These are phyloP conservation scores for Coemansia sp. DNA, from an alignment of 192 early-diverging fungal species.

Conservation along the genomic window DNA sequence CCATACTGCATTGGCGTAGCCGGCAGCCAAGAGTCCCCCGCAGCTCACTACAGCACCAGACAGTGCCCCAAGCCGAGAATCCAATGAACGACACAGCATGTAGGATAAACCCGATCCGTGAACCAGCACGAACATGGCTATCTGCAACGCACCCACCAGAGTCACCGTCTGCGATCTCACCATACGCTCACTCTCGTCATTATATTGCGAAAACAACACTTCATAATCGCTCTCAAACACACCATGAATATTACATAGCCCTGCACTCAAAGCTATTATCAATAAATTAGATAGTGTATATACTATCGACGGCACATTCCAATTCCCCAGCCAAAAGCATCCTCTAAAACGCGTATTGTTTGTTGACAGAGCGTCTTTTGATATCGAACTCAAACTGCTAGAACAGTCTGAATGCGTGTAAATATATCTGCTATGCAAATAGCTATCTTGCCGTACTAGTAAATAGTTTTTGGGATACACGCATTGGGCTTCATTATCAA, in stretches of 20 bases:
- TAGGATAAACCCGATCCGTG: neutral
- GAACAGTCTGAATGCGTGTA: conserved; percentile 12
- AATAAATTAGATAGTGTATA: too few species aligned
- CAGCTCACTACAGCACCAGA: conserved; percentile 4
- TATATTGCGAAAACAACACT: neutral
- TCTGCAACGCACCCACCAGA: conserved; percentile 21
- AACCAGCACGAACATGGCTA: neutral
- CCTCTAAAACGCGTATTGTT: neutral
- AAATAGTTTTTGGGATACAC: neutral
- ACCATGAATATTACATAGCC: conserved; percentile 18
- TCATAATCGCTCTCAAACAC: conserved; percentile 18
- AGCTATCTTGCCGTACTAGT: neutral
- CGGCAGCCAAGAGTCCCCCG: conserved; percentile 22
- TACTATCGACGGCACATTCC: too few species aligned
- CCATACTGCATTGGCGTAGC: conserved; percentile 56
- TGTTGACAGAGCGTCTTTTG: too few species aligned
- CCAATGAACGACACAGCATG: neutral
- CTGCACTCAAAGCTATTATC: conserved; percentile 5
- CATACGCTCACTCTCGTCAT: neutral
- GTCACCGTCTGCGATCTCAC: neutral
- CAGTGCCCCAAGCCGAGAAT: neutral
- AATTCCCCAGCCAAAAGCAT: too few species aligned
- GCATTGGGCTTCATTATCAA: too few species aligned
- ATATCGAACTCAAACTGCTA: conserved; percentile 7
- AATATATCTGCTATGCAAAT: conserved; percentile 5